Percentiles rank a stretch among this genome's conserved stretches.
phyloP scores from a whole-genome alignment of 2,329 filamentous ascomycete species.

The Rutstroemia sp. region DNA sequence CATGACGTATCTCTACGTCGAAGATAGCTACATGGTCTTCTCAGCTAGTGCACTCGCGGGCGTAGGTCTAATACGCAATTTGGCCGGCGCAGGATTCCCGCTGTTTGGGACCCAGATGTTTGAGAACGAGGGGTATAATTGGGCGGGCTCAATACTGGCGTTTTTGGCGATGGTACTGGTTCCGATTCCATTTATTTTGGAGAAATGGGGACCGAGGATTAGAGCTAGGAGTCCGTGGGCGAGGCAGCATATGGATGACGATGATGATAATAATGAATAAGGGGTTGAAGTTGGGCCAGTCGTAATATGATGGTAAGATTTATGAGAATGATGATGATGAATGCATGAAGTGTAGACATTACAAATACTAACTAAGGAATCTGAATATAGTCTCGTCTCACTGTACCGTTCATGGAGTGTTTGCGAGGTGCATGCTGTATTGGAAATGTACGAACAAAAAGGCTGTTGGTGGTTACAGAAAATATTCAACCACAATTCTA shows the following conservation, averaged over 20 bases:
- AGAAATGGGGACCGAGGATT: slow-evolving; percentile 20
- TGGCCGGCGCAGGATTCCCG: slow-evolving; percentile 34
- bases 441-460: too few relatives aligned
- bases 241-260: slow-evolving; percentile 10
- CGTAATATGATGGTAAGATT: too few relatives aligned
- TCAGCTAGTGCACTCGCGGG: slow-evolving; percentile 36
- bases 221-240: slow-evolving; percentile 24
- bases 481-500: too few relatives aligned
- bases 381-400: too few relatives aligned
- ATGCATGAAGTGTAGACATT: too few relatives aligned
- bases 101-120: slow-evolving; percentile 33
- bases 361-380: too few relatives aligned
- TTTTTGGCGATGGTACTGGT: slow-evolving; percentile 31
- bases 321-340: too few relatives aligned
- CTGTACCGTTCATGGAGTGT: too few relatives aligned
- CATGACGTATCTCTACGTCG: slow-evolving; percentile 41
- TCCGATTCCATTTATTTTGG: slow-evolving; percentile 29
- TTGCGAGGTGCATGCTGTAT: too few relatives aligned
- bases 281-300: too few relatives aligned
- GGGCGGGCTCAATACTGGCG: slow-evolving; percentile 31
- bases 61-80: slow-evolving; percentile 33
- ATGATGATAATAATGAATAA: background rate
- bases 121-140: slow-evolving; percentile 30
- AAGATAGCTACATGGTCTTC: slow-evolving; percentile 39
- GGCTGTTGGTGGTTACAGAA: too few relatives aligned